Evolutionary conservation across 768 basidiomycete genomes (phyloP).

Genomic region (Mycena leptocephala): DNA sequence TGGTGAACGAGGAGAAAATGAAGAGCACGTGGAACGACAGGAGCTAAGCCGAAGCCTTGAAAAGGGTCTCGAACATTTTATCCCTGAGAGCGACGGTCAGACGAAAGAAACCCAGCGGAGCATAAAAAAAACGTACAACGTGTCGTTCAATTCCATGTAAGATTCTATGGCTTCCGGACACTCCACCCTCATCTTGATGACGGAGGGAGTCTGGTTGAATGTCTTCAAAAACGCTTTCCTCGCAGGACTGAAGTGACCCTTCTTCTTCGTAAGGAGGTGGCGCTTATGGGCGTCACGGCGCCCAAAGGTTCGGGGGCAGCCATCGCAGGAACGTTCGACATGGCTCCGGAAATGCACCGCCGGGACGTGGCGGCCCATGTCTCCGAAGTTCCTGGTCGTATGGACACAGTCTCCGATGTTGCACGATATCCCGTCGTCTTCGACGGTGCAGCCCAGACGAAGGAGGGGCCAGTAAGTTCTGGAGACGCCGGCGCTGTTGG

Average conservation of each 20-base stretch:
- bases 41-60: not conserved
- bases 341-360: not conserved
- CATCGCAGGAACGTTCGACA: not conserved
- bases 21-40: not conserved
- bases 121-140: not conserved
- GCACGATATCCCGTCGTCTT: not conserved
- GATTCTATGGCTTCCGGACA: not conserved
- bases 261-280: not conserved
- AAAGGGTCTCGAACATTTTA: not conserved
- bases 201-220: not conserved
- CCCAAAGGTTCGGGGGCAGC: not conserved
- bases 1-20: too few relatives aligned
- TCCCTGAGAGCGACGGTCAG: not conserved
- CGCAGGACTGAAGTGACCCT: not conserved
- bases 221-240: not conserved
- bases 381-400: not conserved
- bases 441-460: not conserved
- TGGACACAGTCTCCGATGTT: not conserved
- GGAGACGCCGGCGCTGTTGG: not conserved
- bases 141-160: not conserved
- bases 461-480: not conserved
- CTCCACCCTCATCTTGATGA: not conserved
- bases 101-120: not conserved
- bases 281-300: not conserved
- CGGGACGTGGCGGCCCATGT: slow-evolving; percentile 18